Base-by-base conservation (phyloP, 1,139 yeast species). In the Hyphopichia khmerensis region DNA sequence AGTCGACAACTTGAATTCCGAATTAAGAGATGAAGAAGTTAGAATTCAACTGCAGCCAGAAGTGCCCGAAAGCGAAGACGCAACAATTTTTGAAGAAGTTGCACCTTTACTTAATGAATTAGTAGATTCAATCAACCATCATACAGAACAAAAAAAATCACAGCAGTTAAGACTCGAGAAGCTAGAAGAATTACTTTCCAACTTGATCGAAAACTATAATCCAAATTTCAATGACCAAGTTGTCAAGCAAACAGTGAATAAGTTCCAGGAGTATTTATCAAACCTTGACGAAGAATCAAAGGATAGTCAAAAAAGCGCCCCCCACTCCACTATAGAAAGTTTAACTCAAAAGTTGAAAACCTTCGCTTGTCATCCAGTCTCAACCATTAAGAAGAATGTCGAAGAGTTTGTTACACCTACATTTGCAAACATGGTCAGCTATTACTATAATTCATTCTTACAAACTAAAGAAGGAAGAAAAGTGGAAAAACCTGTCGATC, bases 141-240 rank as follows among this genome's bases (percentile, higher is more conserved):
- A 55, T 31, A 42, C 45, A n/a, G 47, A 55, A 3, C 46, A 50
- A 8, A 52, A 51, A n/a, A 52, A 48, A 15, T 30, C 38, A 13
- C 49, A 40, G 38, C 48, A 39, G 43, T 41, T 50, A 16, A 60
- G 52, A 19, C 52, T 62, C 38, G 39, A 44, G 2, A 50, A 55
- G 3, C 57, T 83, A 41, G 84, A 80, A 49, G 41, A 45, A 1
- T 65, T 80, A 18, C 60, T 87, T 38, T 59, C 60, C 5, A 60
- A 64, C 7, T 64, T 87, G 65, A 66, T 77, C 21, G 59, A 68
- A 3, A 79, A 82, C 42, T 88, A 88, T 59, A 89, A 91, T 57
- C 96, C 95, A 31, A 90, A 90, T 59, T 89, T 87, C 67, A 91
- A 90, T 58, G 97, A 91, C 62, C 80, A 82, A 4, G 95, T 91